These are phyloP conservation scores for Solanum pimpinellifolium DNA, from an alignment of 257 asterid species.

Conservation along the genomic window DNA sequence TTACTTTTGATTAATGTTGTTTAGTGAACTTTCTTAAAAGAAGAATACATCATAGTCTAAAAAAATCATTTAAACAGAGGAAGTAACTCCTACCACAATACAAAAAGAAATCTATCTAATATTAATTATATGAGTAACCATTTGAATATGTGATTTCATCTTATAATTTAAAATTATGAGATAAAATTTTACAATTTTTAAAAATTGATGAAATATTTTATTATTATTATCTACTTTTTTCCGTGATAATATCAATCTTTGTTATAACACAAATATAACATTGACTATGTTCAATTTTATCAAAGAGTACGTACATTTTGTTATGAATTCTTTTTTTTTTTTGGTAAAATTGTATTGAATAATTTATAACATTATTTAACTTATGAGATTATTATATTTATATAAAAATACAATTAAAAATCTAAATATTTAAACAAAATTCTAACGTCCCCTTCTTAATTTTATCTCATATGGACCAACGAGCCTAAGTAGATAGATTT, in stretches of 20 bases:
- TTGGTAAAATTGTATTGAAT: too few relatives aligned
- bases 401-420: background rate
- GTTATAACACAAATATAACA: too few relatives aligned
- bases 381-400: too few relatives aligned
- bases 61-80: background rate
- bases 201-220: too few relatives aligned
- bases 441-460: background rate
- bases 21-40: background rate
- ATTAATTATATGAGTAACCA: too few relatives aligned
- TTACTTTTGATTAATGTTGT: background rate
- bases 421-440: too few relatives aligned
- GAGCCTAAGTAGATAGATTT: background rate
- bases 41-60: background rate
- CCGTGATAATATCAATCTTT: background rate
- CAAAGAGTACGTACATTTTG: background rate
- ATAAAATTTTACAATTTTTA: too few relatives aligned
- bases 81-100: background rate
- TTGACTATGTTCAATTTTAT: too few relatives aligned
- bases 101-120: background rate
- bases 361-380: too few relatives aligned
- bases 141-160: background rate
- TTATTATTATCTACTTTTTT: too few relatives aligned
- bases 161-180: too few relatives aligned
- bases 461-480: background rate
- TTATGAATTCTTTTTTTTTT: background rate